These are phyloP conservation scores for Lycium barbarum DNA, from an alignment of 257 asterid species.

Conservation along the genomic window DNA sequence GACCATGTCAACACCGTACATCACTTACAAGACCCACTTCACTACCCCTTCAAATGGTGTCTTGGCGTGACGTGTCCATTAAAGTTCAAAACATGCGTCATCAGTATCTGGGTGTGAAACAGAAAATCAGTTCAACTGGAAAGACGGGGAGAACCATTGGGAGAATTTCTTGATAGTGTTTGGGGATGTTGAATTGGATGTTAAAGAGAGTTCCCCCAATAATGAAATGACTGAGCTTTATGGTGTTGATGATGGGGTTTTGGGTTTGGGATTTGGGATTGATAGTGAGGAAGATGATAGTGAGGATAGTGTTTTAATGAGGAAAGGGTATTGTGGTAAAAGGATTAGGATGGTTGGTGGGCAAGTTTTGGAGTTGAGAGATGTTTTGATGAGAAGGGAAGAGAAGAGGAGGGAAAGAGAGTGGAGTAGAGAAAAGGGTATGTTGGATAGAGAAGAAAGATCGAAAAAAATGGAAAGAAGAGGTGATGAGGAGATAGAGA, in stretches of 20 bases:
- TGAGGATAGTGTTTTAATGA: constrained; percentile 27
- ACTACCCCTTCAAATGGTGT: constrained; percentile 93
- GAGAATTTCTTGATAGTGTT: constrained; percentile 90
- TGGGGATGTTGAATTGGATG: constrained; percentile 80
- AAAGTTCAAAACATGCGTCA: constrained; percentile 99
- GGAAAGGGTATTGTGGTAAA: constrained; percentile 49
- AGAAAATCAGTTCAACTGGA: constrained; percentile 91
- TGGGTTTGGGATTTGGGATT: constrained; percentile 54
- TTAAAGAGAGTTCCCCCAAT: constrained; percentile 30
- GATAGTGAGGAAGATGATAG: constrained; percentile 52
- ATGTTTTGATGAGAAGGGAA: constrained; percentile 66
- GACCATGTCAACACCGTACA: constrained; percentile 87
- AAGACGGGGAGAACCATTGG: constrained; percentile 92
- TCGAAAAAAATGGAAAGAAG: constrained; percentile 55
- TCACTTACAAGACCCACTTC: constrained; percentile 74
- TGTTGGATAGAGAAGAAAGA: constrained; percentile 45
- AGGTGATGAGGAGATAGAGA: constrained; percentile 42
- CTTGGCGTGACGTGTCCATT: constrained; percentile 97
- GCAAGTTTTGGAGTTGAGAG: constrained; percentile 69
- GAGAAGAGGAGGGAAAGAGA: constrained; percentile 79
- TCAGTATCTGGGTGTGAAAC: constrained; percentile 95
- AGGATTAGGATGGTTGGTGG: constrained; percentile 61
- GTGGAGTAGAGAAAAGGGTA: constrained; percentile 56
- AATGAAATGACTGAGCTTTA: constrained; percentile 14
- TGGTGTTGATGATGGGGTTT: constrained; percentile 28